Base-by-base conservation (phyloP, 441 rosid species). In the Breynia disticha region DNA sequence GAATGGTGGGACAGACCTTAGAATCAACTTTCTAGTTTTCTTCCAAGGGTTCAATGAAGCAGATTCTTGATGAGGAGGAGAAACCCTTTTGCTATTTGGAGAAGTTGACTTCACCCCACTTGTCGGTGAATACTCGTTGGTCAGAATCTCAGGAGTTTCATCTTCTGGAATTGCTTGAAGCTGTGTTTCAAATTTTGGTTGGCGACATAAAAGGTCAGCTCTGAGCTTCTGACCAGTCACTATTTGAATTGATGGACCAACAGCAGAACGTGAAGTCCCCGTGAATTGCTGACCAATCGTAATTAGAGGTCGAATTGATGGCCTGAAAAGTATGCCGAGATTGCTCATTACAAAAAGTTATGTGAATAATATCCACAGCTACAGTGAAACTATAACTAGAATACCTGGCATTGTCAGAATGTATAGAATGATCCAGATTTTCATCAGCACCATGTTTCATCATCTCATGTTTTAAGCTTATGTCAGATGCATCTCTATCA, bases 41-140 rank as follows among this genome's bases (percentile, higher is more conserved):
- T 74, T 65, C 55, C 71, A 74, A 54, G 66, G 67, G 38, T 28
- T 28, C 8, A 84, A 73, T 41, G 81, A 78, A 46, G 85, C 80
- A 15, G 79, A 70, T 47, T 73, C 82, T 12, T 55, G 57, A 57
- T 79, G 78, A 48, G 94, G 94, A 16, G 89, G 91, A 57, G 95
- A 83, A 58, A 87, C 79, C 76, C 89, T 82, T 75, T 79, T 86
- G 70, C 85, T 56, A 72, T 86, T 91, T 41, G 95, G 98, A 55
- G 98, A 90, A 16, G 56, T 56, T 11, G 84, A 76, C 70, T 85
- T 87, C 59, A 79, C 52, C 15, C 62, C 67, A 0, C 59, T 48
- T 10, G 22, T 46, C 2, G 81, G 75, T 44, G 81, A 66, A 51
- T 62, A 43, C 50, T 50, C 66, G 45, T 75, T 77, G 55, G 72